A percentile compares a stretch with the other conserved stretches of the same genome.
phyloP scores from a whole-genome alignment of 257 asterid species.

The Primulina tabacum region DNA sequence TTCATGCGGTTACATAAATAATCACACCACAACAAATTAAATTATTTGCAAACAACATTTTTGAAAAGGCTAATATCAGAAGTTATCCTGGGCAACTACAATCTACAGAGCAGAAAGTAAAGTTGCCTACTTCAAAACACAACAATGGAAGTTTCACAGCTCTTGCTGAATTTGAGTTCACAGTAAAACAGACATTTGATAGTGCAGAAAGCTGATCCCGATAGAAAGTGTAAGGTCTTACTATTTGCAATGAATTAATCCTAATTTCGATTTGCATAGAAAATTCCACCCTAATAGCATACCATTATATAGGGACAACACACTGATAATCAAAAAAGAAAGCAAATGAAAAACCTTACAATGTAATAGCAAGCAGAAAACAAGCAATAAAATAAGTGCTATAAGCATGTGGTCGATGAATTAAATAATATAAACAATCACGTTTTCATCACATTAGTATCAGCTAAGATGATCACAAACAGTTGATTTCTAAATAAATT shows the following conservation, averaged over 20 bases:
- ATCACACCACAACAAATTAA: not conserved
- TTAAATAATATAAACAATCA: not conserved
- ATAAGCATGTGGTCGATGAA: not conserved
- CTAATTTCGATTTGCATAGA: not conserved
- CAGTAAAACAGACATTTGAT: too few relatives aligned
- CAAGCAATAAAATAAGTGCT: not conserved
- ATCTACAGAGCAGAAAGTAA: not conserved
- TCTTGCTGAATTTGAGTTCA: not conserved
- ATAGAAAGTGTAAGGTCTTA: not conserved
- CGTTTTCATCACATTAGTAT: not conserved
- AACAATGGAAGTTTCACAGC: not conserved
- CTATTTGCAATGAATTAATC: not conserved
- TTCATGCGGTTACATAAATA: not conserved
- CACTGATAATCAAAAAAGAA: not conserved
- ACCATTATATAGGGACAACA: not conserved
- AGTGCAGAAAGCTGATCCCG: too few relatives aligned
- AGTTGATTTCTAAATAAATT: not conserved
- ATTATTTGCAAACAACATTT: not conserved
- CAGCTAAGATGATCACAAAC: not conserved
- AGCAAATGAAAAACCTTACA: not conserved
- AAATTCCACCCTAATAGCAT: not conserved
- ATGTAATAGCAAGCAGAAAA: not conserved
- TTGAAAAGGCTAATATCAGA: not conserved
- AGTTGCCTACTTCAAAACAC: not conserved
- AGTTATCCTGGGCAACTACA: slow-evolving; percentile 7